Base-by-base conservation (phyloP, 2,329 filamentous ascomycete genomes). In the Neoarthrinium moseri region DNA sequence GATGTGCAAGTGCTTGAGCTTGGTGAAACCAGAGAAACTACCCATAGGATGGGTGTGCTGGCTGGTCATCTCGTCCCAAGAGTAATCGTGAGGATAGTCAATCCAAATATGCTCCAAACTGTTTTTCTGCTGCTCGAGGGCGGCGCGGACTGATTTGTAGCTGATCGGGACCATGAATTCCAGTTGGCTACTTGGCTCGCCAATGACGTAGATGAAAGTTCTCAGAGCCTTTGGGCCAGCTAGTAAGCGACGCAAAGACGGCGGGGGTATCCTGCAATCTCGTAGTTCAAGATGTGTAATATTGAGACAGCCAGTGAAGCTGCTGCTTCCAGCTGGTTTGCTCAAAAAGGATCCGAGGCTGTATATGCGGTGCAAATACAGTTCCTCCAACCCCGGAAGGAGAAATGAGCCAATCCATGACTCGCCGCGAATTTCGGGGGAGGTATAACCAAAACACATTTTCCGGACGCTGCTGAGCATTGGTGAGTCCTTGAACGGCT, bases 11-110 rank as follows among this genome's bases (percentile, higher is more conserved):
- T 41, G 39, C 39, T 47, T 46, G 27, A 49, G 47, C 13, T 41
- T 39, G 2, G 32, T 49, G 10, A 40, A 49, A 5, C 22, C 7
- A 6, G 38, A 21, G 29, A 49, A 46, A 12, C 43, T 42, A 6
- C 44, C 39, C 13, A 49, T 49, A 22, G 47, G 47, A 3, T 20
- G 17, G 2, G 47, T 49, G 5, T 47, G 32, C 21, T 47, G 27
- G 38, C 15, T 47, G 0, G 47, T 43, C 15, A 34, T 36, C 5
- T 41, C 30, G 21, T 46, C 44, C 22, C 45, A 49, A 11, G 34
- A 27, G 21, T 49, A 49, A 29, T 49, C 39, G 29, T 49, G 39
- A 2, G 47, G 47, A 15, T 49, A 49, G 27, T 49, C 47, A 15
- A 49, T 27, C 43, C 47, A 49, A 6, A 49, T 46, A 15, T 34